Percentiles rank a stretch among this genome's conserved stretches.
phyloP scores from a whole-genome alignment of 371 early-diverging fungal genomes.

The Circinella minor region DNA sequence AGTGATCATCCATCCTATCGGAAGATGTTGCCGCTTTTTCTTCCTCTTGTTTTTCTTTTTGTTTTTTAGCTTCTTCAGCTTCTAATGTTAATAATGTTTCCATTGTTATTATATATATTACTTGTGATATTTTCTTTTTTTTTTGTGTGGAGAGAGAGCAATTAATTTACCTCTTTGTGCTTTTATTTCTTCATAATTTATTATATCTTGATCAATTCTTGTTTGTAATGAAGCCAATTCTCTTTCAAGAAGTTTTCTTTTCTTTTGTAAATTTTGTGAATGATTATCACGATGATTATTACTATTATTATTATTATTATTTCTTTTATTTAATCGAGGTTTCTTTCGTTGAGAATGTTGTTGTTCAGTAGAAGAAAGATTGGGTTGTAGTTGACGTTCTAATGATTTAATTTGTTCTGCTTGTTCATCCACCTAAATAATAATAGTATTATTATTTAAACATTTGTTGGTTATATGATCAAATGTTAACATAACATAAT shows the following conservation, averaged over 20 bases:
- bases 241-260: background rate
- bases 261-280: background rate
- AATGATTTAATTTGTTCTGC: background rate
- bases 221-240: background rate
- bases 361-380: background rate
- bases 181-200: background rate
- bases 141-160: no score
- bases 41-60: background rate
- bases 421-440: conserved; percentile 4
- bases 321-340: background rate
- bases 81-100: background rate
- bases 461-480: background rate
- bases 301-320: background rate
- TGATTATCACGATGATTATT: background rate
- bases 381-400: background rate
- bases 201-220: background rate
- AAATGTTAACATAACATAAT: no score
- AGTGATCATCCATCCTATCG: background rate
- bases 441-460: background rate
- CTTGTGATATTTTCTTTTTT: no score
- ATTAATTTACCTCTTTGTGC: background rate
- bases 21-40: conserved; percentile 8
- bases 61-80: background rate
- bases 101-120: no score
- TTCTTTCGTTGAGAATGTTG: background rate